These are phyloP conservation scores for Casuarina equisetifolia DNA, from an alignment of 306 rosid genomes.

Conservation along the genomic window DNA sequence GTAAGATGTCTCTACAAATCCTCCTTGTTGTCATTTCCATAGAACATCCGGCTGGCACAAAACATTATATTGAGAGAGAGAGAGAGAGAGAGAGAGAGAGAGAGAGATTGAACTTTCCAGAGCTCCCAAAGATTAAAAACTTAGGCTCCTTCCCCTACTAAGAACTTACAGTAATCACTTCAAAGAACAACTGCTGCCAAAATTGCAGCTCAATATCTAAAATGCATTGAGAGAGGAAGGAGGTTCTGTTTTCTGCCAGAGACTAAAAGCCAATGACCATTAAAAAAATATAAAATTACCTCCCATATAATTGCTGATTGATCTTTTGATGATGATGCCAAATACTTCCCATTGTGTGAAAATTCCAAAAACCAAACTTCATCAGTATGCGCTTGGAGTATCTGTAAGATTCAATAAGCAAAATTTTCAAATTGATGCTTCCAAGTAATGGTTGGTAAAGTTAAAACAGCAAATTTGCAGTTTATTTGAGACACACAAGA, in stretches of 20 bases:
- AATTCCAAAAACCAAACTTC: constrained; percentile 62
- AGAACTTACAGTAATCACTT: not conserved
- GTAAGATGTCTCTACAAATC: not conserved
- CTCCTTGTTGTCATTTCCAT: not conserved
- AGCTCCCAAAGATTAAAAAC: not conserved
- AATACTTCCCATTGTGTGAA: constrained; percentile 50
- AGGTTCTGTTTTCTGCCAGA: not conserved
- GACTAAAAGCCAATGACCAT: not conserved
- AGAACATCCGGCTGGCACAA: not conserved
- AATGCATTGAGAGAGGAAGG: not conserved
- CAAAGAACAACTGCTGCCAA: not conserved
- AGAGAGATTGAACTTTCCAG: not conserved
- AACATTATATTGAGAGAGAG: not conserved
- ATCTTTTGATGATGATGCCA: constrained; percentile 57
- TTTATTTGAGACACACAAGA: not conserved
- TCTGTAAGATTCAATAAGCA: constrained; percentile 25
- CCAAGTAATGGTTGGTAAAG: not conserved
- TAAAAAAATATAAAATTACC: constrained; percentile 30
- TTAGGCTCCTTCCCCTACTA: not conserved
- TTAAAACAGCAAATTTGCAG: not conserved
- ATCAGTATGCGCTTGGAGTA: constrained; percentile 46
- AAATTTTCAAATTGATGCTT: not conserved
- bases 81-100: too few species aligned
- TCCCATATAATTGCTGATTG: constrained; percentile 55
- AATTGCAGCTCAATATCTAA: not conserved